Base-by-base conservation (phyloP, 2,329 filamentous ascomycete species). In the Colletotrichum endophyticum region DNA sequence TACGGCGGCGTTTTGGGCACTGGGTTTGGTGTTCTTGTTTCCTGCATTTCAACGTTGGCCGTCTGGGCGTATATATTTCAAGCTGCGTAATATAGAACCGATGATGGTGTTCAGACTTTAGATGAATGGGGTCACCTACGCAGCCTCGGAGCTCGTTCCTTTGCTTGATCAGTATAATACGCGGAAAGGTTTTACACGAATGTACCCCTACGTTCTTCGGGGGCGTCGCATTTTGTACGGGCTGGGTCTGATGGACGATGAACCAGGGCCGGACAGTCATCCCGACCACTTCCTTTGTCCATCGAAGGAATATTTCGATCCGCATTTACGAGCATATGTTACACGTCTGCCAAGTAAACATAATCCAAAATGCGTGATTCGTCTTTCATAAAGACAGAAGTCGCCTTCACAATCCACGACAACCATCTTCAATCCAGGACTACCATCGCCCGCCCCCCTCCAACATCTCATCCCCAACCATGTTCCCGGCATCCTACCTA, bases 21-120 rank as follows among this genome's bases (percentile, higher is more conserved):
- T 53, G 44, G 44, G 11, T 22, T 2, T 25, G n/a, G 11, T 8
- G 44, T 22, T 53, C 44, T 53, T 22, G n/a, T 53, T 53, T 22
- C 0, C n/a, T 53, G n/a, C 3, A n/a, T 1, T 8, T 0, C 0
- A 22, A 13, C 0, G 4, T 53, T 5, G 22, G 44, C 44, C 44
- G 13, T 53, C 7, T 22, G 12, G 44, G 44, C 44, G 0, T 49
- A 4, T n/a, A 0, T 6, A 1, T 11, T 49, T 49, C n/a, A 22
- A 22, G 0, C n/a, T 13, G 6, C 22, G 11, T 0, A 53, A 13
- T 6, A 22, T 22, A 0, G n/a, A 53, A 53, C 6, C 12, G 44
- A 0, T 8, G 44, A 2, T 13, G 11, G 39, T n/a, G 2, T 6
- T 44, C 16, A n/a, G 8, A 44, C 1, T 44, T 44, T 19, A 44